phyloP scores from a whole-genome alignment of 2,329 filamentous ascomycete species.

The Talaromyces sp. region DNA sequence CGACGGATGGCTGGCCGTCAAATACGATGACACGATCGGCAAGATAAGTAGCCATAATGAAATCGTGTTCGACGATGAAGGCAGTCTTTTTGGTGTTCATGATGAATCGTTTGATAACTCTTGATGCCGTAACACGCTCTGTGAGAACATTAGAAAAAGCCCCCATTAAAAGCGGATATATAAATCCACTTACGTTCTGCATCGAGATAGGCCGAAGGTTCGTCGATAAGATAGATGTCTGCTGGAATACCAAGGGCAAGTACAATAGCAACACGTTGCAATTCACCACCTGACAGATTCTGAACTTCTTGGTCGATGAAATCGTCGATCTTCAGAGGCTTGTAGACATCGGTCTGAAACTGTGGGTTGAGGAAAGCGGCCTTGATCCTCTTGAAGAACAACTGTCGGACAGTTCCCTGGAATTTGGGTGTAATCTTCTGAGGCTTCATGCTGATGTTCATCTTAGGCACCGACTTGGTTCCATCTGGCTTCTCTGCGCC shows the following conservation, averaged over 20 bases:
- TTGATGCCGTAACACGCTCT: conserved; percentile 89
- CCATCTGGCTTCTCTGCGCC: conserved; percentile 89
- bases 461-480: conserved; percentile 71
- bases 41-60: conserved; percentile 85
- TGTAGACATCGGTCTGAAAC: conserved; percentile 99
- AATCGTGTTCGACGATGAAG: conserved; percentile 99
- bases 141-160: background rate
- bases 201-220: conserved; percentile 94
- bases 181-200: conserved; percentile 61
- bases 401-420: conserved; percentile 88
- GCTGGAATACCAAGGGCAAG: conserved; percentile 92
- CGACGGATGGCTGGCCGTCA: conserved; percentile 83
- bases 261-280: conserved; percentile 98
- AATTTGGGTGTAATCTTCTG: conserved; percentile 99
- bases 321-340: conserved; percentile 97
- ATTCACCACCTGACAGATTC: conserved; percentile 97
- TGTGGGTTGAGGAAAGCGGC: conserved; percentile 91
- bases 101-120: conserved; percentile 99
- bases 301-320: conserved; percentile 99
- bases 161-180: background rate
- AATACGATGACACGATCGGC: conserved; percentile 98
- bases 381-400: conserved; percentile 99
- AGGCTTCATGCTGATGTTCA: conserved; percentile 99
- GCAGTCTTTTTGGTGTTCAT: conserved; percentile 99
- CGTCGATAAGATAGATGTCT: conserved; percentile 97